Conservation (phyloP, 2,329 filamentous ascomycete genomes). For the Chrysosporium keratinophilum region DNA sequence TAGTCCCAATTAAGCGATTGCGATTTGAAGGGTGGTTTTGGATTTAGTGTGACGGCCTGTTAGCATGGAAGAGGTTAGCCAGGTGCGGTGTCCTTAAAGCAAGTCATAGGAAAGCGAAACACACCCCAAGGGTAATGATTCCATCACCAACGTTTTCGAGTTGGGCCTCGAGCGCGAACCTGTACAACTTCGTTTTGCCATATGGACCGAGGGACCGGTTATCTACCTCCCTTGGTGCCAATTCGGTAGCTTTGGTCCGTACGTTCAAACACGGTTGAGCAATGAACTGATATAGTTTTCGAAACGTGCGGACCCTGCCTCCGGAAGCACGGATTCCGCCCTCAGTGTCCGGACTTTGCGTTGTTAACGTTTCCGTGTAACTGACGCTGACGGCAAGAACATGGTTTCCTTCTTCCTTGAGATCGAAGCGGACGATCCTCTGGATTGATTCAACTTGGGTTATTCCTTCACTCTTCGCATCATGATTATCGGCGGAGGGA, state of each 20-base stretch:
- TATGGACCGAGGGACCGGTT: constrained; percentile 38
- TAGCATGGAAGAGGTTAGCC: background rate
- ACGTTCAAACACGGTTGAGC: constrained; percentile 85
- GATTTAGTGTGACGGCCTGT: constrained; percentile 40
- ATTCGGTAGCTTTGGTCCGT: constrained; percentile 69
- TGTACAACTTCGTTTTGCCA: constrained; percentile 32
- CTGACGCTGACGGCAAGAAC: constrained; percentile 87
- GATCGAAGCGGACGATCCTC: constrained; percentile 69
- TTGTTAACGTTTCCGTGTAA: constrained; percentile 69
- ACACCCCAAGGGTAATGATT: constrained; percentile 63
- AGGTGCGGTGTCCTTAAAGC: background rate
- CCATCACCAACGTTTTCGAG: constrained; percentile 88
- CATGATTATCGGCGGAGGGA: constrained; percentile 43
- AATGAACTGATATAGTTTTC: constrained; percentile 94
- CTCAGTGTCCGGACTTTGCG: constrained; percentile 22
- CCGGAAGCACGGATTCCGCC: constrained; percentile 40
- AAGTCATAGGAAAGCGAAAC: background rate
- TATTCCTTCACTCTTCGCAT: constrained; percentile 20
- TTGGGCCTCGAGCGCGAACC: constrained; percentile 82
- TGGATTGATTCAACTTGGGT: constrained; percentile 53
- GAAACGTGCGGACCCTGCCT: constrained; percentile 67
- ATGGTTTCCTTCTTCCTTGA: constrained; percentile 90
- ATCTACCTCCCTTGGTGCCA: constrained; percentile 41
- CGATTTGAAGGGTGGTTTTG: constrained; percentile 45
- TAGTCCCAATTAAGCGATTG: constrained; percentile 47